Evolutionary conservation across 2,329 filamentous ascomycete species (phyloP), one percentile per base, ranked within the genome.

Genomic region (Aureobasidium pullulans): DNA sequence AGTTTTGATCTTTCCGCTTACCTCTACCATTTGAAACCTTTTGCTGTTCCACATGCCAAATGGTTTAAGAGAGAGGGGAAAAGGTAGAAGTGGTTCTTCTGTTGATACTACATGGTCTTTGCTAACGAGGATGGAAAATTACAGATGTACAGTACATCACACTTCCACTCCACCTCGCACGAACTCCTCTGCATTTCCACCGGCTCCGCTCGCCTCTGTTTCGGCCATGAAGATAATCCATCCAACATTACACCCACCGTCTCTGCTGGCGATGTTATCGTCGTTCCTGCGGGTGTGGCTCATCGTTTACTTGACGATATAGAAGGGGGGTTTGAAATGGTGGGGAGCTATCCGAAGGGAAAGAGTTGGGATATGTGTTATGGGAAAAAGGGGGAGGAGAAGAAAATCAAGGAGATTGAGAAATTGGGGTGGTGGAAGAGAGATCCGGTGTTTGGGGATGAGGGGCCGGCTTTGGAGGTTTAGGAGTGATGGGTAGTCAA

Each of bases 321-420:
- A 19, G 71, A 75, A 16, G 75, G 77, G 2, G 76, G 72, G 1
- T 89, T 89, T 67, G 72, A 81, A 67, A 87, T 88, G 85, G 80
- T 89, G 0, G 86, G 86, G 0, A 79, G 78, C 49, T 88, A 89
- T 75, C 85, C 84, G 0, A 72, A 64, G 28, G 80, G 78, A 0
- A 74, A 73, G 15, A 77, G 70, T 16, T 89, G 84, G 84, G 85
- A 89, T 70, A 88, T 89, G 86, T 88, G 85, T 65, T 87, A 88
- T 73, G 86, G 85, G 1, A 75, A 75, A 54, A 66, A 75, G 39
- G 81, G 76, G 0, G 85, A 87, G 67, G 79, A 82, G 66, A 68
- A 70, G 6, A 81, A 81, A 65, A 70, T 80, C 6, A 70, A 77
- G 60, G 68, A 64, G 6, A 85, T 86, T 48, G 67, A 64, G 56